Percentiles rank a stretch among this genome's conserved stretches.
These are phyloP conservation scores for Phanerochaete carnosa DNA, from an alignment of 768 basidiomycete genomes.

Conservation along the genomic window DNA sequence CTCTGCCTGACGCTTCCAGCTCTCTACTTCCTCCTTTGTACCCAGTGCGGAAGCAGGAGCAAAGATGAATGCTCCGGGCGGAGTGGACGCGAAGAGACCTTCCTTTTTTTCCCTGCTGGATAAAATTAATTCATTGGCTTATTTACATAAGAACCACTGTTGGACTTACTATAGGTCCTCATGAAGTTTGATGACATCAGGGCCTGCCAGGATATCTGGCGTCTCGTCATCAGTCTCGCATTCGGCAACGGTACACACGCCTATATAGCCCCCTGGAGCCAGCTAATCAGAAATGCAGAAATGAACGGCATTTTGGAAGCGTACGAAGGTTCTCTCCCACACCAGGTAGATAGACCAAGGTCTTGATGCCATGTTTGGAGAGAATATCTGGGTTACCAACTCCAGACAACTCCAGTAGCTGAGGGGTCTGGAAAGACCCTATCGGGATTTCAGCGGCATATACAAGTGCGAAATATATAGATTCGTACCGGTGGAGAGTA, in stretches of 20 bases:
- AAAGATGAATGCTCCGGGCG: constrained; percentile 3
- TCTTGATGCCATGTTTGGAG: constrained; percentile 41
- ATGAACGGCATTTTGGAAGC: constrained; percentile 21
- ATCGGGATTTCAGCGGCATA: background rate
- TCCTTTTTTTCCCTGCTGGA: constrained; percentile 1
- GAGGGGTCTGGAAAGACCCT: constrained; percentile 27
- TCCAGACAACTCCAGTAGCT: constrained; percentile 48
- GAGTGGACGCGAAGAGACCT: constrained; percentile 7
- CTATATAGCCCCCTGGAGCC: constrained; percentile 9
- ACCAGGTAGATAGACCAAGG: constrained; percentile 42
- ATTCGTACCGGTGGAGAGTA: background rate
- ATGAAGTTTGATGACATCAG: background rate
- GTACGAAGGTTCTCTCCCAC: constrained; percentile 60
- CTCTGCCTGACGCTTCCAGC: constrained; percentile 1
- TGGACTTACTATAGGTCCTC: constrained; percentile 12
- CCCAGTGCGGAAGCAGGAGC: constrained; percentile 4
- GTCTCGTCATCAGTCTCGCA: constrained; percentile 2
- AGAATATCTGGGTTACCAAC: constrained; percentile 50
- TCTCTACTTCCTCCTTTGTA: background rate
- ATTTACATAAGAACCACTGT: background rate
- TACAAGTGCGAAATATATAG: background rate
- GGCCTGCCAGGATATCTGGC: background rate
- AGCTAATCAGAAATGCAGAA: background rate
- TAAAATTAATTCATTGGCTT: too few relatives aligned
- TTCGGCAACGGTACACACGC: constrained; percentile 3